Conservation (phyloP, 164 flowering plant species). For the Stephania cephalantha region DNA sequence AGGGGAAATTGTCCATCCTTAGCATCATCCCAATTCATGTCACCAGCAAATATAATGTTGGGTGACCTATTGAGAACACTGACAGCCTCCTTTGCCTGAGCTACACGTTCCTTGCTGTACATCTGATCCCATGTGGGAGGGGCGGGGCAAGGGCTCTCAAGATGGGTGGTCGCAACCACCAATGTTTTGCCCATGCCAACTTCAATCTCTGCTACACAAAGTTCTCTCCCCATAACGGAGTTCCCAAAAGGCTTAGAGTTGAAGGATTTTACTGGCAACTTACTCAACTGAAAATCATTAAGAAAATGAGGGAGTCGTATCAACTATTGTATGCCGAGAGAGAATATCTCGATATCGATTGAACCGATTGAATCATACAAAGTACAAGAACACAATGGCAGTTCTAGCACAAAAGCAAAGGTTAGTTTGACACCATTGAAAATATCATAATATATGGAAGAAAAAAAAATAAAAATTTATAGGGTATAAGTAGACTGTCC, state of each 20-base stretch:
- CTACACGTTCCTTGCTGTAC: slow-evolving; percentile 87
- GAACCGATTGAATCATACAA: background rate
- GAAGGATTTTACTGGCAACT: slow-evolving; percentile 66
- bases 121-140: slow-evolving; percentile 95
- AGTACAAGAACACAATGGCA: background rate
- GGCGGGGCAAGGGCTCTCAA: slow-evolving; percentile 91
- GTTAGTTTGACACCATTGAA: too few species aligned
- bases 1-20: slow-evolving; percentile 75
- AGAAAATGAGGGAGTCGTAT: slow-evolving; percentile 2
- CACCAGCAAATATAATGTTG: slow-evolving; percentile 82
- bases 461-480: too few species aligned
- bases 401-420: background rate
- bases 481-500: too few species aligned
- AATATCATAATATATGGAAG: too few species aligned
- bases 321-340: too few species aligned
- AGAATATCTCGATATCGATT: background rate
- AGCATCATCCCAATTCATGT: slow-evolving; percentile 98
- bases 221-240: slow-evolving; percentile 85
- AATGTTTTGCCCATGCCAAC: slow-evolving; percentile 31
- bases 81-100: slow-evolving; percentile 68
- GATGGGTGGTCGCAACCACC: slow-evolving; percentile 84
- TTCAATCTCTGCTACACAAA: slow-evolving; percentile 59
- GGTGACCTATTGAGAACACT: slow-evolving; percentile 37
- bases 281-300: slow-evolving; percentile 56
- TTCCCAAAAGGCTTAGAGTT: slow-evolving; percentile 50